Evolutionary conservation across 177 flowering plant species (phyloP).

Genomic region (Vitis hybrid): DNA sequence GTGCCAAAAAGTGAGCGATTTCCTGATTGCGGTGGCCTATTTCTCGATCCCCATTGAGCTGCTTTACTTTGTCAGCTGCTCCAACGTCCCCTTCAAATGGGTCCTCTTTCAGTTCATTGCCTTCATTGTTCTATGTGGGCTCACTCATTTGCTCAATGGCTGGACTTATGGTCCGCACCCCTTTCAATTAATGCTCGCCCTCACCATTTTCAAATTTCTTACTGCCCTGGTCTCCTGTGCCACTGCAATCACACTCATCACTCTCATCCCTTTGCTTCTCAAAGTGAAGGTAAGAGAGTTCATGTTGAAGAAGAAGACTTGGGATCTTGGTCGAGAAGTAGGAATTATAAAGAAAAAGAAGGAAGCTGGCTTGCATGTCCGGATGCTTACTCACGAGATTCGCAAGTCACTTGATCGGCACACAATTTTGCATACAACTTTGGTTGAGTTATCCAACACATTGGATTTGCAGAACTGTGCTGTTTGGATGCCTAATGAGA

Average conservation of each 20-base stretch:
- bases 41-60: slow-evolving; percentile 96
- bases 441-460: slow-evolving; percentile 84
- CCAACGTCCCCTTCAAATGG: slow-evolving; percentile 96
- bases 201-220: slow-evolving; percentile 82
- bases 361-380: slow-evolving; percentile 84
- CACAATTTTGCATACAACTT: slow-evolving; percentile 78
- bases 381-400: slow-evolving; percentile 95
- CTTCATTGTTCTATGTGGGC: slow-evolving; percentile 91
- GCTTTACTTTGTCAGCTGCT: slow-evolving; percentile 91
- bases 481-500: slow-evolving; percentile 92
- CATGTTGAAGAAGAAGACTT: slow-evolving; percentile 79
- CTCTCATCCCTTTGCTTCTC: slow-evolving; percentile 84
- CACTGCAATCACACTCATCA: slow-evolving; percentile 85
- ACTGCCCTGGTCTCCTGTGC: slow-evolving; percentile 94
- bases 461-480: slow-evolving; percentile 83
- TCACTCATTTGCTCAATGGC: slow-evolving; percentile 86
- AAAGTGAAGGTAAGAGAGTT: slow-evolving; percentile 85
- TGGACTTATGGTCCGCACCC: slow-evolving; percentile 83
- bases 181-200: slow-evolving; percentile 74
- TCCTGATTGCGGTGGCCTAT: slow-evolving; percentile 90
- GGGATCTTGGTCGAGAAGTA: slow-evolving; percentile 87
- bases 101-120: slow-evolving; percentile 84
- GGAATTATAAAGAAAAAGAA: slow-evolving; percentile 74
- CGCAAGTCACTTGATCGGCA: slow-evolving; percentile 83
- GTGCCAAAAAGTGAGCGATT: slow-evolving; percentile 82